phyloP scores from a whole-genome alignment of 805 yeast species.

The Candida manassasensis region DNA sequence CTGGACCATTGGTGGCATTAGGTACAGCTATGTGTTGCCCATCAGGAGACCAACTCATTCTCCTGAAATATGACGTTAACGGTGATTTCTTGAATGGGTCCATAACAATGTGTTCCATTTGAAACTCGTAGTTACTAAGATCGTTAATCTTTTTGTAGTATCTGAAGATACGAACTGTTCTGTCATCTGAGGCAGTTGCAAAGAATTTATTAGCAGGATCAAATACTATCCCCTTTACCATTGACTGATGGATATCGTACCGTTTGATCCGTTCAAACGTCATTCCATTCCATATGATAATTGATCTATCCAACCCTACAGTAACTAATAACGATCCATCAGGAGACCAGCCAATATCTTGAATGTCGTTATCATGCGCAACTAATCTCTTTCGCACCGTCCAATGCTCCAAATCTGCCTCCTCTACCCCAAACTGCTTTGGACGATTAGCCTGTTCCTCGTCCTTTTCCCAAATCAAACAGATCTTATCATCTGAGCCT shows the following conservation, averaged over 20 bases:
- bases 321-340: slow-evolving; percentile 87
- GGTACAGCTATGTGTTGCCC: slow-evolving; percentile 85
- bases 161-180: slow-evolving; percentile 83
- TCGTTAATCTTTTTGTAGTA: slow-evolving; percentile 63
- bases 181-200: slow-evolving; percentile 94
- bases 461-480: slow-evolving; percentile 90
- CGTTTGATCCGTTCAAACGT: slow-evolving; percentile 87
- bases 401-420: slow-evolving; percentile 82
- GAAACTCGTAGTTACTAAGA: slow-evolving; percentile 65
- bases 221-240: slow-evolving; percentile 93
- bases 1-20: slow-evolving; percentile 81
- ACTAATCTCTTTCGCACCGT: slow-evolving; percentile 85
- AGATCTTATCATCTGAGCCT: slow-evolving; percentile 92
- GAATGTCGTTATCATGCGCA: slow-evolving; percentile 97
- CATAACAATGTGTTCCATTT: slow-evolving; percentile 75
- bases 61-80: slow-evolving; percentile 80
- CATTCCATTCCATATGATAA: slow-evolving; percentile 88
- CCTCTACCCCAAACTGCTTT: slow-evolving; percentile 63
- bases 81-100: slow-evolving; percentile 90
- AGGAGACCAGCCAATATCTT: slow-evolving; percentile 97
- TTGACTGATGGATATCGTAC: slow-evolving; percentile 89
- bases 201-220: slow-evolving; percentile 98
- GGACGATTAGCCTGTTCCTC: slow-evolving; percentile 55
- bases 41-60: slow-evolving; percentile 89
- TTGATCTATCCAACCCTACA: slow-evolving; percentile 90